Percentiles rank a stretch among this genome's conserved stretches.
Evolutionary conservation across 75 land plant genomes (phyloP).

Genomic region (Pinus taeda): DNA sequence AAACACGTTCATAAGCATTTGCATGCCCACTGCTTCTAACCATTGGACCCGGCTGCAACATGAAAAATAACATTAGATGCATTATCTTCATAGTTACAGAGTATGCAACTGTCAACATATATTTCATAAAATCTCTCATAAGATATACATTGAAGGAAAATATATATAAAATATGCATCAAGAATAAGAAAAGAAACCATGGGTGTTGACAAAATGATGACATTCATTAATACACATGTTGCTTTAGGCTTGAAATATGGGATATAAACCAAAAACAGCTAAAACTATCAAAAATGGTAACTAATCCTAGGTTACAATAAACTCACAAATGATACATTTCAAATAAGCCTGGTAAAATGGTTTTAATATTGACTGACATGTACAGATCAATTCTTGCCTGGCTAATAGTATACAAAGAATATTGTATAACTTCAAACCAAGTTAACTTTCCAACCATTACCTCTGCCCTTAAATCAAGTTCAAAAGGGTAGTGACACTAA

Average conservation of each 20-base stretch:
- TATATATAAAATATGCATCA: background rate
- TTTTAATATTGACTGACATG: background rate
- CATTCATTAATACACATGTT: background rate
- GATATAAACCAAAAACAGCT: background rate
- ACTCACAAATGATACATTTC: background rate
- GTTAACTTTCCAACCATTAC: too few species aligned
- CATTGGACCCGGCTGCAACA: conserved; percentile 8
- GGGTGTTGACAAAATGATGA: background rate
- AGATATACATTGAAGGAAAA: background rate
- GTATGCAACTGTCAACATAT: background rate
- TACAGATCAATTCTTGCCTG: background rate
- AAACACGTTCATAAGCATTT: background rate
- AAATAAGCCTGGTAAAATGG: background rate
- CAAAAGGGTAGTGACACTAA: too few species aligned
- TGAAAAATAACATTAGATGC: conserved; percentile 1
- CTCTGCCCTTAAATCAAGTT: too few species aligned
- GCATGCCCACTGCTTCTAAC: conserved; percentile 15
- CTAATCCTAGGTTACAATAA: background rate
- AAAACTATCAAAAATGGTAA: background rate
- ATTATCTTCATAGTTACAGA: background rate
- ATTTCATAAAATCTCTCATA: background rate
- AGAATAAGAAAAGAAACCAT: background rate
- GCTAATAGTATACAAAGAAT: too few species aligned
- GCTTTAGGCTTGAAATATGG: background rate
- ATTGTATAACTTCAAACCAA: too few species aligned